Evolutionary conservation across 371 early-diverging fungal genomes (phyloP), one percentile per base, ranked within the genome.

Genomic region (Mortierella sp.): DNA sequence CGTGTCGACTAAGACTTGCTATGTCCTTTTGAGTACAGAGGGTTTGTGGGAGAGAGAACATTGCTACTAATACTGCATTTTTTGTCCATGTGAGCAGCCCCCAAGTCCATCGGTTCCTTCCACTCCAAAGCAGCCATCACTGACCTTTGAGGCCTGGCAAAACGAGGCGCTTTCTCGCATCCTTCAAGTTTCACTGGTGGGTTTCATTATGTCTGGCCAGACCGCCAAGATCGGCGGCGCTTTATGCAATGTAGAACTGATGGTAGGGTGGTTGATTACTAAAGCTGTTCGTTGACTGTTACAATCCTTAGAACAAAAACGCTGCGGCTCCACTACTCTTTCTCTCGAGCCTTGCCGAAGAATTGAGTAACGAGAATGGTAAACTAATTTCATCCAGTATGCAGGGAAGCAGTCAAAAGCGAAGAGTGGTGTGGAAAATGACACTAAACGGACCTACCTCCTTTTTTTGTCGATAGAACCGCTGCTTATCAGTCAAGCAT

Each of bases 111-210:
- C 79, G 48, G 76, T 74, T 44, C 74, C 83, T 2, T 64, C 80
- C 46, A 77, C 79, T 28, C 75, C 78, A 26, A 80, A 73, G 64
- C 78, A 80, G 64, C 88, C 94, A 10, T 89, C 89, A 34, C 91
- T 93, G 80, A 88, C 92, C n/a, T 92, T 95, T 79, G 95, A 94
- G 28, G 94, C 95, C 51, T 97, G 98, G 98, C 95, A 96, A 82
- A 94, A 96, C 79, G 93, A 94, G 61, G 95, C 95, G 0, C 85
- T 96, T 24, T 94, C 95, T 24, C 93, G 91, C 73, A 91, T 98
- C n/a, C 90, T 98, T 53, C 90, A 92, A 57, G 95, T 96, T n/a
- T 95, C 96, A 5, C 88, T 98, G 72, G 97, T 95, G 89, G 85
- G 92, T 77, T n/a, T 19, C 6, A 51, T 31, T 70, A 80, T 19